These are phyloP conservation scores for Knufia petricola DNA, from an alignment of 2,329 filamentous ascomycete species.

Conservation along the genomic window DNA sequence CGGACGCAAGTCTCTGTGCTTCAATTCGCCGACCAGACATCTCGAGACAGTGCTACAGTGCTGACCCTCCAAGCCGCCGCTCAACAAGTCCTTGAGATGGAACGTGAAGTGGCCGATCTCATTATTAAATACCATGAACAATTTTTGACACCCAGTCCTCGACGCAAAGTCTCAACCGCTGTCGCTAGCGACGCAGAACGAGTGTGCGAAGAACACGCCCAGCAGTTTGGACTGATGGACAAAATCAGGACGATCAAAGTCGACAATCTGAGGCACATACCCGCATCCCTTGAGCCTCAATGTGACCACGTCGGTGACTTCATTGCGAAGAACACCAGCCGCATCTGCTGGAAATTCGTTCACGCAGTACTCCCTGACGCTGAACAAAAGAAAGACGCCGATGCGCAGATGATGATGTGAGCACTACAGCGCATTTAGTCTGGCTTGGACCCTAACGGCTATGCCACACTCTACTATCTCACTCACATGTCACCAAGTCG, in stretches of 20 bases:
- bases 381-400: background rate
- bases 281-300: constrained; percentile 6
- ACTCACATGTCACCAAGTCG: too few species aligned
- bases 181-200: constrained; percentile 5
- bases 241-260: constrained; percentile 4
- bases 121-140: constrained; percentile 8
- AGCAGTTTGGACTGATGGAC: constrained; percentile 6
- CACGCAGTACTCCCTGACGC: constrained; percentile 1
- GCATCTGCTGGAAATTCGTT: constrained; percentile 11
- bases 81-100: constrained; percentile 11
- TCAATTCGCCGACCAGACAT: constrained; percentile 7
- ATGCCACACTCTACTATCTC: too few species aligned
- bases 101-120: constrained; percentile 5
- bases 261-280: background rate
- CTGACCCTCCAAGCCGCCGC: constrained; percentile 5
- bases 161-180: constrained; percentile 5
- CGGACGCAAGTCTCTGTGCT: constrained; percentile 7
- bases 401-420: constrained; percentile 2
- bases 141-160: constrained; percentile 6
- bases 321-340: constrained; percentile 9
- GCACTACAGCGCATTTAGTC: too few species aligned
- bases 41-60: constrained; percentile 6
- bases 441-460: too few species aligned
- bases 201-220: constrained; percentile 7
- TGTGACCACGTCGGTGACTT: constrained; percentile 7